A percentile compares a stretch with the other conserved stretches of the same genome.
Conservation (phyloP, 176 grass and related monocot genomes). For the Oryza meyeriana region DNA sequence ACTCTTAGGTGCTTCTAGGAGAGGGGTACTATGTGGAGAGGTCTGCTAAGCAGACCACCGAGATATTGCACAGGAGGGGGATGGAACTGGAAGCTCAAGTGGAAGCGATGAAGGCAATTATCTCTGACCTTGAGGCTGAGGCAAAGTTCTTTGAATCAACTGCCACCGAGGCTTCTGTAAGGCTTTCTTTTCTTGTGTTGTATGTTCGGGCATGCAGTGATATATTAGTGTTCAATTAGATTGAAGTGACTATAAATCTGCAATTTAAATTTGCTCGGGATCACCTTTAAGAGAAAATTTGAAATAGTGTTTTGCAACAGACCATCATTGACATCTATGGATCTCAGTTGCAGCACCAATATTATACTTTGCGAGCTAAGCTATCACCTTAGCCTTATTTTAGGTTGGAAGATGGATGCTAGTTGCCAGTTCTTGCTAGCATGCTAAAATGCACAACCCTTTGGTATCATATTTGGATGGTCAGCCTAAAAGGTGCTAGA, state of each 20-base stretch:
- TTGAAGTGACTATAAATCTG: neutral
- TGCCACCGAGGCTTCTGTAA: conserved; percentile 51
- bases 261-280: neutral
- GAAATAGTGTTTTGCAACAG: neutral
- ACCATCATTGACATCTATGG: neutral
- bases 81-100: conserved; percentile 69
- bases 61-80: conserved; percentile 75
- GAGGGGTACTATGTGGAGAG: conserved; percentile 83
- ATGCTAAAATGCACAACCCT: conserved; percentile 6
- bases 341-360: neutral
- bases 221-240: neutral
- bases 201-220: neutral
- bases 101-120: conserved; percentile 64
- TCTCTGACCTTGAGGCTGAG: conserved; percentile 75
- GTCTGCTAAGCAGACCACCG: conserved; percentile 71
- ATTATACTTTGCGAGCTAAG: neutral
- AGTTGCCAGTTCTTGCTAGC: neutral
- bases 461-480: neutral
- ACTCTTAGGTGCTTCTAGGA: conserved; percentile 92
- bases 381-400: neutral
- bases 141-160: conserved; percentile 72
- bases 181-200: conserved; percentile 17
- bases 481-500: neutral
- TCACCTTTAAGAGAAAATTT: neutral
- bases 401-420: conserved; percentile 1